A percentile compares a stretch with the other conserved stretches of the same genome.
phyloP scores from a whole-genome alignment of 208 protist genomes.

The Leptomonas seymouri region DNA sequence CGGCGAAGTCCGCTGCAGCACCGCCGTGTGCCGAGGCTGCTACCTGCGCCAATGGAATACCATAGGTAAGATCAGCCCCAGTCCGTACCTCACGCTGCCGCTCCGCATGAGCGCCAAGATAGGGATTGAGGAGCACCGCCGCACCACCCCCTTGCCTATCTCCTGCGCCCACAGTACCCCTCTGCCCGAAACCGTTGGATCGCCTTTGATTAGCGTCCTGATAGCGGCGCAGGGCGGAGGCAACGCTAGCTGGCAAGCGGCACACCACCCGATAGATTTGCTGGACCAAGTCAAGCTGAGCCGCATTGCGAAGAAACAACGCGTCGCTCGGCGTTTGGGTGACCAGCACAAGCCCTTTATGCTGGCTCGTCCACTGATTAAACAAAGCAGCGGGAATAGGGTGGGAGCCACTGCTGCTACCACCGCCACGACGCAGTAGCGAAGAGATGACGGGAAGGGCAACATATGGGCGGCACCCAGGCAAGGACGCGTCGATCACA shows the following conservation, averaged over 20 bases:
- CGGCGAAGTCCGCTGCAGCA: background rate
- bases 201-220: background rate
- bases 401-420: background rate
- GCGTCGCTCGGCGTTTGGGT: conserved; percentile 41
- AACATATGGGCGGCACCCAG: conserved; percentile 35
- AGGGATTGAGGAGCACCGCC: conserved; percentile 43
- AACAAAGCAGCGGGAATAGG: conserved; percentile 26
- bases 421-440: conserved; percentile 27
- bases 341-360: conserved; percentile 66
- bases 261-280: conserved; percentile 69
- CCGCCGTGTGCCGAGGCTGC: background rate
- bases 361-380: conserved; percentile 50
- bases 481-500: conserved; percentile 44
- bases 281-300: conserved; percentile 61
- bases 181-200: too few species aligned
- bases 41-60: conserved; percentile 15
- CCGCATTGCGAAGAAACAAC: conserved; percentile 64
- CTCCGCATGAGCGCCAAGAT: conserved; percentile 33
- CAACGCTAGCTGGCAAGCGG: conserved; percentile 54
- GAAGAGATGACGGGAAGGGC: conserved; percentile 31
- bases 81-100: background rate
- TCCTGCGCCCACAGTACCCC: background rate
- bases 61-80: conserved; percentile 1
- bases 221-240: conserved; percentile 21
- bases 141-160: background rate